A percentile compares a stretch with the other conserved stretches of the same genome.
phyloP scores from a whole-genome alignment of 768 basidiomycete species.

The Hygrocybe punicea region DNA sequence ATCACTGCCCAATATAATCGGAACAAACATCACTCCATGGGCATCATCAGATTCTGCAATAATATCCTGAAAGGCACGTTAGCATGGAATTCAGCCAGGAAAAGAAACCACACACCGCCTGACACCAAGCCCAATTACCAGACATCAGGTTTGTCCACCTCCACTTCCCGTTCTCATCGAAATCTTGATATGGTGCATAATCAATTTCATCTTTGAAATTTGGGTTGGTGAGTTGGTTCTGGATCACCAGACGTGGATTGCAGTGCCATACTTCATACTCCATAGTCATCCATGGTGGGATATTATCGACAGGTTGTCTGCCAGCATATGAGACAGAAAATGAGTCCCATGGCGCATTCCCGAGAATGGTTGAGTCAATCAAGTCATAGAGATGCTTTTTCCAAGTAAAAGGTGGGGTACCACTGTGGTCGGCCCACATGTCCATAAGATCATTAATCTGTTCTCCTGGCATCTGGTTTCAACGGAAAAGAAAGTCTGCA shows the following conservation, averaged over 20 bases:
- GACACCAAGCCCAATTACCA: conserved; percentile 33
- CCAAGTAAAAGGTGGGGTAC: neutral
- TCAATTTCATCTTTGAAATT: conserved; percentile 36
- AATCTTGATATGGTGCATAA: conserved; percentile 27
- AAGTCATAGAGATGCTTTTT: neutral
- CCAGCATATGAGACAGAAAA: neutral
- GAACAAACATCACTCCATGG: conserved; percentile 31
- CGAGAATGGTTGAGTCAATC: no score
- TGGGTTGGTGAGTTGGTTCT: conserved; percentile 32
- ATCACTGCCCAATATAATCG: conserved; percentile 36
- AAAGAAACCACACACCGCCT: conserved; percentile 26
- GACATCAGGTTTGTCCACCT: conserved; percentile 38
- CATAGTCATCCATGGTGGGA: conserved; percentile 29
- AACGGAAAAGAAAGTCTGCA: conserved; percentile 1
- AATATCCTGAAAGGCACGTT: conserved; percentile 18
- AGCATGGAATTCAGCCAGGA: no score
- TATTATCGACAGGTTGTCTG: neutral
- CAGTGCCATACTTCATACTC: conserved; percentile 34
- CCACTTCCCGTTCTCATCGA: conserved; percentile 21
- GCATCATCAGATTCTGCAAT: conserved; percentile 20
- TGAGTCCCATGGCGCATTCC: neutral
- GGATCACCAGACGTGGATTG: conserved; percentile 26
- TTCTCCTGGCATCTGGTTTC: conserved; percentile 3
- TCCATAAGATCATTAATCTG: conserved; percentile 3
- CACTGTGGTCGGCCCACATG: neutral